Conservation (phyloP, 768 basidiomycete genomes). For the Serendipita indica region DNA sequence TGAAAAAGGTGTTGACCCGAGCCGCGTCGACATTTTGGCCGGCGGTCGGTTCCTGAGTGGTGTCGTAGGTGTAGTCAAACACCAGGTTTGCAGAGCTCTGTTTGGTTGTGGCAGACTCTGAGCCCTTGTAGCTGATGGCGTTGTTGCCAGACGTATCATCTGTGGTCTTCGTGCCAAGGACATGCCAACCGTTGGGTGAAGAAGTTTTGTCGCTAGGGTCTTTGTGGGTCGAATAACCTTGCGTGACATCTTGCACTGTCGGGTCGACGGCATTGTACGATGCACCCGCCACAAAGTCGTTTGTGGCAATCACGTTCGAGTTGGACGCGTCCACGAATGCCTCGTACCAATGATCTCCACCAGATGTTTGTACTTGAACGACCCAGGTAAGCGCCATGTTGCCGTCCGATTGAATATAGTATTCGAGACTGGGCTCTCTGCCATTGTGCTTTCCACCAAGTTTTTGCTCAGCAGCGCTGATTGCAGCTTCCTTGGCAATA, state of each 20-base stretch:
- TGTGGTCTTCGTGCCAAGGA: slow-evolving; percentile 18
- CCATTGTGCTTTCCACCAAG: neutral
- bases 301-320: slow-evolving; percentile 29
- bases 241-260: neutral
- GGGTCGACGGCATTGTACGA: slow-evolving; percentile 4
- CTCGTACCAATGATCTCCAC: neutral
- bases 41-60: slow-evolving; percentile 21
- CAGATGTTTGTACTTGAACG: neutral
- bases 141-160: slow-evolving; percentile 23
- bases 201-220: slow-evolving; percentile 23
- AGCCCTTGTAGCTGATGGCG: slow-evolving; percentile 24
- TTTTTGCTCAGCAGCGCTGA: neutral
- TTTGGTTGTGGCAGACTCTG: slow-evolving; percentile 20
- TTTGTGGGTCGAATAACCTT: neutral
- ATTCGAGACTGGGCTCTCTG: slow-evolving; percentile 7
- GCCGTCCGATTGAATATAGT: neutral
- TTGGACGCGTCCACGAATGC: neutral
- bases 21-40: slow-evolving; percentile 13
- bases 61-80: slow-evolving; percentile 18
- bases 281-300: slow-evolving; percentile 36
- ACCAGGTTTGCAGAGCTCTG: slow-evolving; percentile 27
- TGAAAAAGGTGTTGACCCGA: slow-evolving; percentile 4
- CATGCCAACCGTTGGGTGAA: slow-evolving; percentile 29
- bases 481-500: neutral
- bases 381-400: slow-evolving; percentile 1